phyloP scores from a whole-genome alignment of 2,329 filamentous ascomycete species.

The Pseudopithomyces chartarum region DNA sequence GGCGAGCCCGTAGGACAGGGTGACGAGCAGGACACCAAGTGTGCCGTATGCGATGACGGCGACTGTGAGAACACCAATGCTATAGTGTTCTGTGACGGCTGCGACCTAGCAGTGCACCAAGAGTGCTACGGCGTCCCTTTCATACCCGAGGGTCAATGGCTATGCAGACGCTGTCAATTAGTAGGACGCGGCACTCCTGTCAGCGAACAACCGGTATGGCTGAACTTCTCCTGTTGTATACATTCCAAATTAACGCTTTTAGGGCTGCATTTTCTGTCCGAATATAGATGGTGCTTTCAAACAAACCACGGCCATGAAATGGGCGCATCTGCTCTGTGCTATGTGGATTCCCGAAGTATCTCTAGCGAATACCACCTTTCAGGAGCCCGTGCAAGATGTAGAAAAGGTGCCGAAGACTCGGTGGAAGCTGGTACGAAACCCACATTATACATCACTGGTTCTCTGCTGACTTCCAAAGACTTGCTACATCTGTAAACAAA shows the following conservation, averaged over 20 bases:
- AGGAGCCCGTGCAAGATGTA: conserved; percentile 97
- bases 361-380: conserved; percentile 93
- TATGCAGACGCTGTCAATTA: conserved; percentile 94
- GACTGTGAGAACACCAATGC: conserved; percentile 99
- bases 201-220: conserved; percentile 50
- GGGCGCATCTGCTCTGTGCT: conserved; percentile 94
- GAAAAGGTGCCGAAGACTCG: conserved; percentile 95
- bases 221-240: neutral
- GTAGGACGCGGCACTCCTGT: conserved; percentile 89
- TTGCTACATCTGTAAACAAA: conserved; percentile 96
- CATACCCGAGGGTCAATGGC: conserved; percentile 97
- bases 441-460: neutral
- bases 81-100: conserved; percentile 98
- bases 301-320: conserved; percentile 93
- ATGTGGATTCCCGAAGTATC: conserved; percentile 99
- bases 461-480: conserved; percentile 48
- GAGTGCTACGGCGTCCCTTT: conserved; percentile 99
- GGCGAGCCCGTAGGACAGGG: conserved; percentile 80
- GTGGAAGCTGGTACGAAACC: conserved; percentile 72
- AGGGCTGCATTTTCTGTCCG: conserved; percentile 89
- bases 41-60: conserved; percentile 97
- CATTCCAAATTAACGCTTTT: conserved; percentile 22
- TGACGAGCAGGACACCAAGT: conserved; percentile 96
- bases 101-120: conserved; percentile 95
- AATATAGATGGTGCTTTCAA: conserved; percentile 98